Evolutionary conservation across 2,329 filamentous ascomycete genomes (phyloP), one percentile per base, ranked within the genome.

Genomic region (Fusarium sp.): DNA sequence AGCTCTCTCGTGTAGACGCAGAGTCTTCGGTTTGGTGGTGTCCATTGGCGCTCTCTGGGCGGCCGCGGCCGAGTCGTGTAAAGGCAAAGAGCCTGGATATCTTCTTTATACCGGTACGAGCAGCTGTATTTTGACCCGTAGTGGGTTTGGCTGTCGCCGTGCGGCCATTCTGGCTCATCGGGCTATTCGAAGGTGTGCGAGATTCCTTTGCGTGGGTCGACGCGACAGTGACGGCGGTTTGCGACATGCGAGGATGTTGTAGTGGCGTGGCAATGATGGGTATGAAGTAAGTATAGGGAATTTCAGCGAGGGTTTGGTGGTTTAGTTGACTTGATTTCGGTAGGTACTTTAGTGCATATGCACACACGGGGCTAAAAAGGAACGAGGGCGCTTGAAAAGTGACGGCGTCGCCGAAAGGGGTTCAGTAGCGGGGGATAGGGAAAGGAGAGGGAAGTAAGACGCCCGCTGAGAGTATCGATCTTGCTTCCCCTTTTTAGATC

Each of bases 51-150:
- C 52, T 67, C 31, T 75, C 73, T 3, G 68, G 65, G 12, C 73
- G 73, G 47, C 73, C 72, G 41, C 78, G 76, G 50, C 71, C 69
- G 21, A 77, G 74, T 28, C 77, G 75, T 53, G 75, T 74, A 44
- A 74, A 75, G 66, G 77, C 71, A 64, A 80, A 74, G 58, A 80
- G 77, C 58, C 76, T 77, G 47, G 78, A 78, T 53, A 80, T 75
- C 67, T 80, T 80, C 70, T 78, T 80, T 76, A 80, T 79, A 48
- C 56, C 57, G 38, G 59, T 54, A 33, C 67, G 66, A 50, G 70
- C 67, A 52, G 57, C 54, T 39, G 68, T 37, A 63, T 48, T 68
- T 63, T 63, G 53, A 52, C 66, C 65, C 57, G 54, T 58, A 26
- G 70, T 52, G 35, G 71, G 60, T 54, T 63, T 73, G 54, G 72